Evolutionary conservation across 163 green algal genomes (phyloP).

Genomic region (Volvox carteri): DNA sequence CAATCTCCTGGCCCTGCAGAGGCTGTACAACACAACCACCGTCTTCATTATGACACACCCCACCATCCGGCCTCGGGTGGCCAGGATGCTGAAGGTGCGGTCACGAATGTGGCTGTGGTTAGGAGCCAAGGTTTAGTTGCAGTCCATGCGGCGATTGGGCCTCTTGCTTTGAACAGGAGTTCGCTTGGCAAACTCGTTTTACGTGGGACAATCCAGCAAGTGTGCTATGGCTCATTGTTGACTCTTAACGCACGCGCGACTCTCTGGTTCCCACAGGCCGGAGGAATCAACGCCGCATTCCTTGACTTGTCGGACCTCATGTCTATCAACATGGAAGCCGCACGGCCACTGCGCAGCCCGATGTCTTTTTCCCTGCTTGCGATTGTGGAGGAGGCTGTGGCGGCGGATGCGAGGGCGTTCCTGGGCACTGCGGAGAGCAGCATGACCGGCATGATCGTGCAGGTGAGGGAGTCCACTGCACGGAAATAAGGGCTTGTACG

Average conservation of each 20-base stretch:
- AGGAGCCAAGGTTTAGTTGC: too few species aligned
- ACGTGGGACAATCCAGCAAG: too few species aligned
- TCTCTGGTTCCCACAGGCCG: conserved; percentile 15
- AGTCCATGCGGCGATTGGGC: too few species aligned
- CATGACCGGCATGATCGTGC: conserved; percentile 52
- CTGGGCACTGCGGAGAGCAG: conserved; percentile 40
- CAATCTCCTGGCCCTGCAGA: not conserved
- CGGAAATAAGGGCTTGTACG: too few species aligned
- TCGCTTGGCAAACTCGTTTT: too few species aligned
- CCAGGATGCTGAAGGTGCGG: conserved; percentile 33
- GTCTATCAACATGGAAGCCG: not conserved
- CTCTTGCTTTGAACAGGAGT: too few species aligned
- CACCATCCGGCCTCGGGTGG: conserved; percentile 25
- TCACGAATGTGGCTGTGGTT: not conserved
- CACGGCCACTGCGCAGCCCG: not conserved
- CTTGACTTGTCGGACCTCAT: conserved; percentile 29
- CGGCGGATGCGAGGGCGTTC: conserved; percentile 16
- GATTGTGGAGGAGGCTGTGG: conserved; percentile 45
- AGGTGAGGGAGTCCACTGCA: too few species aligned
- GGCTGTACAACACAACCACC: not conserved
- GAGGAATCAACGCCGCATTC: conserved; percentile 20
- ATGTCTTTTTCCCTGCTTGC: conserved; percentile 41
- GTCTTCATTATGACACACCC: conserved; percentile 47
- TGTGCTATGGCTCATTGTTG: too few species aligned
- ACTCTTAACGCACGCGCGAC: too few species aligned